A percentile compares a stretch with the other conserved stretches of the same genome.
These are phyloP conservation scores for Curvularia sp. DNA, from an alignment of 2,329 filamentous ascomycete genomes.

Conservation along the genomic window DNA sequence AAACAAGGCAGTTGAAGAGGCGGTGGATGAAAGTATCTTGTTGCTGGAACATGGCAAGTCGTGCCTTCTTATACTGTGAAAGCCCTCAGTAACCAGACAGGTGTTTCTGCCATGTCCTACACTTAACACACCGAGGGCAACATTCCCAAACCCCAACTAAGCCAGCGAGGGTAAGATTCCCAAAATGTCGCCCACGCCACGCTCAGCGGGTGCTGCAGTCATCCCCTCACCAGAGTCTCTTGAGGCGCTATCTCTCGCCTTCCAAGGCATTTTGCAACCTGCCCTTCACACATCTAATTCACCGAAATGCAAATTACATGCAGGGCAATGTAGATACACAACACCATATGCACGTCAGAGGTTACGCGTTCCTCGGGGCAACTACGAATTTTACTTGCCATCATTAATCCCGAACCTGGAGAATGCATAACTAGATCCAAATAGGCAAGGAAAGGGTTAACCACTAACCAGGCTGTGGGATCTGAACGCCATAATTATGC, in stretches of 20 bases:
- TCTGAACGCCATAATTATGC: too few species aligned
- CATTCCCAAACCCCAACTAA: not conserved
- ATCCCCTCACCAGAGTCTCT: not conserved
- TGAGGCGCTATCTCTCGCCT: not conserved
- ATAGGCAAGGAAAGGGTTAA: too few species aligned
- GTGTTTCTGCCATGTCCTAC: not conserved
- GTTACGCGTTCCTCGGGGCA: too few species aligned
- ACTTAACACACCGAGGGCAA: not conserved
- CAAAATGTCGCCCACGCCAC: not conserved
- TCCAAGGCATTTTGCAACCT: not conserved
- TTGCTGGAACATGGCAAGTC: not conserved
- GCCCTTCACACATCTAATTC: too few species aligned
- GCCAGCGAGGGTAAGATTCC: not conserved
- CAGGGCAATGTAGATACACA: too few species aligned
- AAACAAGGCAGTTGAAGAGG: not conserved
- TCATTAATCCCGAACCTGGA: too few species aligned
- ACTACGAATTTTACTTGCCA: too few species aligned
- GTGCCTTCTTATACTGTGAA: not conserved
- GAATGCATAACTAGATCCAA: too few species aligned
- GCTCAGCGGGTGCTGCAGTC: not conserved
- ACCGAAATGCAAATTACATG: too few species aligned
- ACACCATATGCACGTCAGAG: too few species aligned
- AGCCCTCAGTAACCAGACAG: not conserved
- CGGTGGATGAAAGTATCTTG: not conserved
- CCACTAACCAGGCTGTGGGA: too few species aligned